A percentile compares a stretch with the other conserved stretches of the same genome.
Conservation (phyloP, 2,329 filamentous ascomycete genomes). For the Fusarium keratoplasticum region DNA sequence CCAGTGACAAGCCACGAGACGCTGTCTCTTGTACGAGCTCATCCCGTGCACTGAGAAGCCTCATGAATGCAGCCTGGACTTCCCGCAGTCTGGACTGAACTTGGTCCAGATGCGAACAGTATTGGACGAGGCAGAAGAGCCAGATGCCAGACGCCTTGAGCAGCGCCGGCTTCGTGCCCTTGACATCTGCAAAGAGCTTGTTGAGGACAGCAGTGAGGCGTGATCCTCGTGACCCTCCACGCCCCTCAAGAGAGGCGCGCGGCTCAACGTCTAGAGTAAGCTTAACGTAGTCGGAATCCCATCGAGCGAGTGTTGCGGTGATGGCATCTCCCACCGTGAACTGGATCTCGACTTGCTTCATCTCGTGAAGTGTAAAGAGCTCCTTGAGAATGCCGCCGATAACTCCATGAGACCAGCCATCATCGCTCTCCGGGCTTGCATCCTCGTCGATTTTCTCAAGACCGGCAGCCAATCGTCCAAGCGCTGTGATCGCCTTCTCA, state of each 20-base stretch:
- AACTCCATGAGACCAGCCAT: constrained; percentile 51
- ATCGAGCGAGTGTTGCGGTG: constrained; percentile 80
- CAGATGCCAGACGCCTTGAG: constrained; percentile 95
- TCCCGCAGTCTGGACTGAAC: constrained; percentile 80
- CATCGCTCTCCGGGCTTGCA: constrained; percentile 10
- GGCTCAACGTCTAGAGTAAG: constrained; percentile 81
- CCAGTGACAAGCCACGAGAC: constrained; percentile 87
- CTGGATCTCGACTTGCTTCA: constrained; percentile 87
- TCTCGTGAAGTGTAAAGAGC: constrained; percentile 82
- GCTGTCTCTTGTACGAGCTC: constrained; percentile 97
- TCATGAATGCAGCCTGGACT: constrained; percentile 88
- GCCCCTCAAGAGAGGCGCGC: constrained; percentile 46
- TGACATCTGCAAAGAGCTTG: constrained; percentile 81
- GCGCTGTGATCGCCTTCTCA: constrained; percentile 82
- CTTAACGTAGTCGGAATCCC: constrained; percentile 83
- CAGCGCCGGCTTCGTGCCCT: constrained; percentile 86
- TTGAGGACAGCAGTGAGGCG: constrained; percentile 70
- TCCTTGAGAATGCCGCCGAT: constrained; percentile 71
- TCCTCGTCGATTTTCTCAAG: constrained; percentile 54
- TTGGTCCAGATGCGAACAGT: constrained; percentile 82
- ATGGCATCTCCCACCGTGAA: constrained; percentile 93
- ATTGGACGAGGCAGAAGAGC: constrained; percentile 91
- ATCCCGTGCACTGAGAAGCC: constrained; percentile 86
- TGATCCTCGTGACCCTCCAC: constrained; percentile 53
- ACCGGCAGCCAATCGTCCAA: constrained; percentile 81